Conservation (phyloP, 2,329 filamentous ascomycete genomes). For the Talaromyces funiculosus region DNA sequence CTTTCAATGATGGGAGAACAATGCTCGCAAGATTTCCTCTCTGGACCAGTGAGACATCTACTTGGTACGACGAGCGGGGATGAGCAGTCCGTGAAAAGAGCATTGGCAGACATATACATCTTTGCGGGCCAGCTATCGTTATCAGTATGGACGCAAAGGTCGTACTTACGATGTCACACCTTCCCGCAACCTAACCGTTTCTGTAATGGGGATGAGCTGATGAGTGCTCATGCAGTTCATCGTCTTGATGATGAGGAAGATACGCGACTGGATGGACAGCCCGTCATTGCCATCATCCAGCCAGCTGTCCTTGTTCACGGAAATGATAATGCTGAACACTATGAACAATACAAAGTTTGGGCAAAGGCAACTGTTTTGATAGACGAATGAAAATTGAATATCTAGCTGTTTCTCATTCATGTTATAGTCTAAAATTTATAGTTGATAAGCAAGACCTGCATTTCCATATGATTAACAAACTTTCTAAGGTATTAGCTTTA, state of each 20-base stretch:
- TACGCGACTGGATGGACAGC: slow-evolving; percentile 15
- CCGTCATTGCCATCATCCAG: slow-evolving; percentile 17
- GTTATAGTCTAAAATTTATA: not conserved
- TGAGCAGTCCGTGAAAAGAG: not conserved
- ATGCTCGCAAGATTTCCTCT: not conserved
- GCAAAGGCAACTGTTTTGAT: slow-evolving; percentile 18
- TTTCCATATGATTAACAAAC: not conserved
- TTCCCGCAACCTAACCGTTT: not conserved
- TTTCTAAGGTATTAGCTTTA: not conserved
- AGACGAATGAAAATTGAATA: not conserved
- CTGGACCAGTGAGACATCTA: not conserved
- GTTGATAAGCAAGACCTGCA: not conserved
- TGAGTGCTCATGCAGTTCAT: slow-evolving; percentile 19
- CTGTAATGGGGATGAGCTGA: not conserved
- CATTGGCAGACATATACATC: not conserved
- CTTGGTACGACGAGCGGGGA: not conserved
- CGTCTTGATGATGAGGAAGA: slow-evolving; percentile 20
- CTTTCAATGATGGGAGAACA: not conserved
- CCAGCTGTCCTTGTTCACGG: slow-evolving; percentile 20
- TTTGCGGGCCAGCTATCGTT: slow-evolving; percentile 15
- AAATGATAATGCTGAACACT: slow-evolving; percentile 20
- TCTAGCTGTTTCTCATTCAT: not conserved
- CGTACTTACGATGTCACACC: slow-evolving; percentile 12
- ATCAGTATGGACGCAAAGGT: slow-evolving; percentile 19
- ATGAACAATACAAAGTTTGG: slow-evolving; percentile 20